phyloP scores from a whole-genome alignment of 208 protist genomes.

The Endotrypanum monterogeii region DNA sequence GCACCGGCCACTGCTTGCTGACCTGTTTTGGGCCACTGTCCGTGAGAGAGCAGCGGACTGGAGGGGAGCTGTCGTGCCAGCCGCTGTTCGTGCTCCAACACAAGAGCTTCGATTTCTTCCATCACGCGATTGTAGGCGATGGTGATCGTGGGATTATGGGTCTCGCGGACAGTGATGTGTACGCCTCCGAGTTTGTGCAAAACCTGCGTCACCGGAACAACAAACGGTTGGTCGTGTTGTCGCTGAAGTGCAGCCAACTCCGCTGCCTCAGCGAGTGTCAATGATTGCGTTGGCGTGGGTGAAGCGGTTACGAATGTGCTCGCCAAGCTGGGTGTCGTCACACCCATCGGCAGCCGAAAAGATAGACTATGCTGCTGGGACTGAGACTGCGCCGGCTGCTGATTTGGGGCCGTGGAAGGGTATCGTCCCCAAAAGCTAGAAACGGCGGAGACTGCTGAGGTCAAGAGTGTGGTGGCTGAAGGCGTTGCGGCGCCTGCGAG shows the following conservation, averaged over 20 bases:
- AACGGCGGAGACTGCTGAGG: constrained; percentile 28
- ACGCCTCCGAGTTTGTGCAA: constrained; percentile 41
- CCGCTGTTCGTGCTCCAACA: constrained; percentile 24
- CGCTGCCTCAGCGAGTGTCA: constrained; percentile 19
- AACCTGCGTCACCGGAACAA: constrained; percentile 41
- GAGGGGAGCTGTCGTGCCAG: constrained; percentile 8
- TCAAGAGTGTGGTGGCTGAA: constrained; percentile 20
- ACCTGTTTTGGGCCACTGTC: neutral
- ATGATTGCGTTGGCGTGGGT: constrained; percentile 17
- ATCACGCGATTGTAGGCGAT: constrained; percentile 32
- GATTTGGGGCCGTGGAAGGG: constrained; percentile 4
- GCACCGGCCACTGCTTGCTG: constrained; percentile 9
- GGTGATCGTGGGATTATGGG: constrained; percentile 40
- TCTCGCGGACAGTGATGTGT: constrained; percentile 41
- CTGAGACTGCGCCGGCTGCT: constrained; percentile 3
- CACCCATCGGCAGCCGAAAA: constrained; percentile 1
- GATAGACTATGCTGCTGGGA: constrained; percentile 6
- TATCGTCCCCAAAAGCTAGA: constrained; percentile 36
- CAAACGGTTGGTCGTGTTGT: constrained; percentile 38
- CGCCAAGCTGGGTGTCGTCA: constrained; percentile 30
- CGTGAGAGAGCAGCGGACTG: neutral
- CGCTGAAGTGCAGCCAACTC: constrained; percentile 39
- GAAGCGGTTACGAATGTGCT: constrained; percentile 50
- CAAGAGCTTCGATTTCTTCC: constrained; percentile 30
- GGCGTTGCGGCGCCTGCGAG: neutral